These are phyloP conservation scores for Didymella keratinophila DNA, from an alignment of 2,329 filamentous ascomycete species.

Conservation along the genomic window DNA sequence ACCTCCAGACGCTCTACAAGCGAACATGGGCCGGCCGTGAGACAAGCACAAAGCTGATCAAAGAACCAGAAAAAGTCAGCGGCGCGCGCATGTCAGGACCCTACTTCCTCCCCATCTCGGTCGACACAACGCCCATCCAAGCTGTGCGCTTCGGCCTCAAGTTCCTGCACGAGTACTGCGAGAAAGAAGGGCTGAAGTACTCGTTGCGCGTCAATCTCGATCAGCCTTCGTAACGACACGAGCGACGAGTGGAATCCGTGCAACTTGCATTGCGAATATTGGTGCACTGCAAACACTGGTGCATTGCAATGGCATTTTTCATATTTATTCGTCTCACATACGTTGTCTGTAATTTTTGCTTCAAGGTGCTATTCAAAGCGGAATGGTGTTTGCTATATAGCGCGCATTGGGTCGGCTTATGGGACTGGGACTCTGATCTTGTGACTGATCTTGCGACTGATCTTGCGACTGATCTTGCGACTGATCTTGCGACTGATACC, in stretches of 20 bases:
- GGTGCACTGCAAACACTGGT: too few relatives aligned
- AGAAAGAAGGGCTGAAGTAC: constrained; percentile 42
- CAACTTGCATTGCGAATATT: neutral
- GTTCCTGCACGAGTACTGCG: constrained; percentile 55
- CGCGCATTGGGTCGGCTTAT: constrained; percentile 11
- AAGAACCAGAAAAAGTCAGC: constrained; percentile 46
- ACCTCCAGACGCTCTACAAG: constrained; percentile 49
- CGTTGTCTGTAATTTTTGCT: constrained; percentile 5
- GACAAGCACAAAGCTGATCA: constrained; percentile 26
- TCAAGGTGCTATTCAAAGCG: constrained; percentile 2
- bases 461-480: neutral
- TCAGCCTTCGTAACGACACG: constrained; percentile 29
- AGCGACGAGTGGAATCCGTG: neutral
- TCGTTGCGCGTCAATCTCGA: constrained; percentile 39
- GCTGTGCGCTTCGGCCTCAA: constrained; percentile 55
- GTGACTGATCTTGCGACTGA: constrained; percentile 12
- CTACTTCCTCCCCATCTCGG: constrained; percentile 53
- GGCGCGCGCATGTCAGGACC: constrained; percentile 46
- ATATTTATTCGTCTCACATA: neutral
- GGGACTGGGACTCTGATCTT: constrained; percentile 8
- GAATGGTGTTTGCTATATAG: constrained; percentile 2
- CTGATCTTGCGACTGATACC: constrained; percentile 19
- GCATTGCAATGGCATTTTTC: neutral
- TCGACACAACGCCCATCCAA: constrained; percentile 53
- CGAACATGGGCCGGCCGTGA: constrained; percentile 49